Evolutionary conservation across 331 rosid species (phyloP).

Genomic region (Malus hybrid): DNA sequence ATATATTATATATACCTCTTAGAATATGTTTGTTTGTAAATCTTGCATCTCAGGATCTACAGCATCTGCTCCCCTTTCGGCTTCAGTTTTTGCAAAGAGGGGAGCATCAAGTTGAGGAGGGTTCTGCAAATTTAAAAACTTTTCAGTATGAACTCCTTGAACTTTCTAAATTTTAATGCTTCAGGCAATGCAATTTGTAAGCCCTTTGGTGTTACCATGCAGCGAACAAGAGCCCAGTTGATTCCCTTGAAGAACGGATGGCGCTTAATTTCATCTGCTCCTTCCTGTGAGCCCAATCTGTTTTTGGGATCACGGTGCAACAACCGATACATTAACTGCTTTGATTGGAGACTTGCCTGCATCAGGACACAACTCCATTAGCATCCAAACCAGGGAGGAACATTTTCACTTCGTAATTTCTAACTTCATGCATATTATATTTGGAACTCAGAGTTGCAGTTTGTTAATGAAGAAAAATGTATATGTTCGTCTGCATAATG

Average conservation of each 20-base stretch:
- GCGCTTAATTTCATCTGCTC: slow-evolving; percentile 72
- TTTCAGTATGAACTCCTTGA: background rate
- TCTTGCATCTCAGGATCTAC: slow-evolving; percentile 54
- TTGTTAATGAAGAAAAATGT: background rate
- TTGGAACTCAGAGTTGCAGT: background rate
- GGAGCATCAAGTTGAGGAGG: slow-evolving; percentile 87
- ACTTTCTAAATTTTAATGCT: background rate
- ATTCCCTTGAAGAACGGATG: slow-evolving; percentile 77
- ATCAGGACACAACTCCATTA: slow-evolving; percentile 1
- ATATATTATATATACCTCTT: slow-evolving; percentile 18
- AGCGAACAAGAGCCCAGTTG: slow-evolving; percentile 93
- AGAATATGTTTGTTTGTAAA: slow-evolving; percentile 54
- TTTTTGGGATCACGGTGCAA: slow-evolving; percentile 76
- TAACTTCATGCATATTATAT: background rate
- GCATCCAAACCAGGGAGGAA: background rate
- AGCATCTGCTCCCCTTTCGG: slow-evolving; percentile 34
- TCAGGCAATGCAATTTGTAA: background rate
- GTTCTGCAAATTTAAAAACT: slow-evolving; percentile 33
- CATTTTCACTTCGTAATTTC: background rate
- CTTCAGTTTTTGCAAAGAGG: slow-evolving; percentile 36
- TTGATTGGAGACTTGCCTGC: slow-evolving; percentile 76
- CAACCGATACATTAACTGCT: slow-evolving; percentile 68
- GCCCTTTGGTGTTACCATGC: slow-evolving; percentile 47
- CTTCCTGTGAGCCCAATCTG: slow-evolving; percentile 82
- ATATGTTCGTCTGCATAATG: background rate